Evolutionary conservation across 75 land plant species (phyloP), one percentile per base, ranked within the genome.

Genomic region (Adiantum capillusveneris): DNA sequence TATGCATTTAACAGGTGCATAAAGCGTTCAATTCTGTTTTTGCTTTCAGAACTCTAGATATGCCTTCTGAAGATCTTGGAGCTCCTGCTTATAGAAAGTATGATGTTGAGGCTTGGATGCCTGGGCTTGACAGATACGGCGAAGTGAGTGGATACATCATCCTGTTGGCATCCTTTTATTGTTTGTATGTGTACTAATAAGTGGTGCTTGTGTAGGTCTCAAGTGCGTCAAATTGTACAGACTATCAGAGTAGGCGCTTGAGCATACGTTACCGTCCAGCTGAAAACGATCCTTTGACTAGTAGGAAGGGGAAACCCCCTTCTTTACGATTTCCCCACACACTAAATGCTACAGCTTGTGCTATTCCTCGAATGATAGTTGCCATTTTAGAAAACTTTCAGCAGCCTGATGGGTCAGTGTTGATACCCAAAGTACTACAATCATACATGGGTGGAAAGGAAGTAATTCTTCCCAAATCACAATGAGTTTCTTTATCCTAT

Each of bases 91-190:
- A 84, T 68, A 88, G 95, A 0, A 93, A 93, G 50, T 93, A 73
- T 71, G 98, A 93, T 79, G 72, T 93, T 48, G 98, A 93, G 60
- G 98, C 98, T 45, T 93, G 98, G 98, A 93, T 93, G 98, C 98
- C 98, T 37, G 98, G 98, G 34, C 60, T 93, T 53, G 90, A 75
- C 29, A 95, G 95, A 0, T 93, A 81, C 73, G 98, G 98, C n/a
- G 98, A 93, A 90, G 98, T 93, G 72, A 51, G 44, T 18, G 42
- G 66, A 13, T n/a, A 28, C 60, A 21, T 12, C 3, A 5, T 34
- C 37, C 3, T 34, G 9, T 9, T 34, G 3, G 37, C 9, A 9
- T 5, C 9, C 3, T 5, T 9, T 34, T 9, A 5, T 5, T 3
- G 9, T 34, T 34, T 34, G 3, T 17, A 30, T 58, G 39, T 58